Conservation (phyloP, 2,329 filamentous ascomycete genomes). For the Elsinoe ampelina region DNA sequence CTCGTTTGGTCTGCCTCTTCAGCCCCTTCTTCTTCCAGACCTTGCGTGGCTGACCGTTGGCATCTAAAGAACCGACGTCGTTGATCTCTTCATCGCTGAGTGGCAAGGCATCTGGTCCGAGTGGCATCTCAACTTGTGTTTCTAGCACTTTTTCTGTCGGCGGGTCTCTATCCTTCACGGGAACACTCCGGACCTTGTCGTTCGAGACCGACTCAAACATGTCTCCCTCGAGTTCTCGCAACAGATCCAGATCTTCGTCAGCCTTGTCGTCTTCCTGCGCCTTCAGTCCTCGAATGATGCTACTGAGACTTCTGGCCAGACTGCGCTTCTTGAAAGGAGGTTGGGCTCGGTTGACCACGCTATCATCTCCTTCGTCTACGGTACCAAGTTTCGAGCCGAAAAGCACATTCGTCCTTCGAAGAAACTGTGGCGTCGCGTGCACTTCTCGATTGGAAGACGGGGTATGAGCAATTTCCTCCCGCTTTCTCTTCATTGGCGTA, state of each 20-base stretch:
- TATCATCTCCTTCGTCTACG: conserved; percentile 51
- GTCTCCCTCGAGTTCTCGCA: conserved; percentile 57
- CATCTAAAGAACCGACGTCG: conserved; percentile 32
- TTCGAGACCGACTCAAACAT: conserved; percentile 19
- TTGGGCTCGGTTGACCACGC: conserved; percentile 23
- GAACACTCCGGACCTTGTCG: too few relatives aligned
- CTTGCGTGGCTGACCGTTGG: conserved; percentile 51
- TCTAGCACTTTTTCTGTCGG: conserved; percentile 22
- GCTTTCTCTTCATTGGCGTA: conserved; percentile 50
- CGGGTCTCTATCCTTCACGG: conserved; percentile 17
- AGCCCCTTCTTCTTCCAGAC: conserved; percentile 75
- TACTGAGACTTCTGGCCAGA: conserved; percentile 61
- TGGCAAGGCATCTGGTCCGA: conserved; percentile 35
- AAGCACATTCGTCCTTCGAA: conserved; percentile 42
- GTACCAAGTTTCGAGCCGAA: conserved; percentile 36
- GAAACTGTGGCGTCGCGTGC: conserved; percentile 60
- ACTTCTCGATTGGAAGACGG: conserved; percentile 38
- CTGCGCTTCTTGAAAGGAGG: conserved; percentile 35
- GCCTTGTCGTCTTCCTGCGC: conserved; percentile 59
- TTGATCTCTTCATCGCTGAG: conserved; percentile 51
- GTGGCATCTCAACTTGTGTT: conserved; percentile 32
- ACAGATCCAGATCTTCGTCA: conserved; percentile 64
- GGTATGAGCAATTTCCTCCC: conserved; percentile 29
- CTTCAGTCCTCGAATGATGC: conserved; percentile 61
- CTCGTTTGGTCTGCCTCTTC: conserved; percentile 64